phyloP scores from a whole-genome alignment of 164 flowering plant species.

The Aristolochia californica region DNA sequence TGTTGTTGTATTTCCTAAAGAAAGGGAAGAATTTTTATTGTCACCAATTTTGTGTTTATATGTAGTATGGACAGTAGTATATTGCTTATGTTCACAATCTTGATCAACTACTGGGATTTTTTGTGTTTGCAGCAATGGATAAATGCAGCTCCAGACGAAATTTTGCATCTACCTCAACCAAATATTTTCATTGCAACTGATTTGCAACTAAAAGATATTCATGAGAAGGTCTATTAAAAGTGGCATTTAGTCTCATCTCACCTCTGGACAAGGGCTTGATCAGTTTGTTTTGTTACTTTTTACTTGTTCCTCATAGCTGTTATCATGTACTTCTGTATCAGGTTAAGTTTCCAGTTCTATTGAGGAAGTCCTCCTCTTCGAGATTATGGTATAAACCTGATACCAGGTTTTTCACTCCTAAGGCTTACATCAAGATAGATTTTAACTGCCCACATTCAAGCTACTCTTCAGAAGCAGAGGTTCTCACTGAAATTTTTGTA shows the following conservation, averaged over 20 bases:
- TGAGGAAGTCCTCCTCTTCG: constrained; percentile 61
- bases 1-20: too few relatives aligned
- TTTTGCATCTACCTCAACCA: constrained; percentile 62
- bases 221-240: constrained; percentile 35
- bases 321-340: constrained; percentile 13
- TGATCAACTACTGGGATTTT: background rate
- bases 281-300: too few relatives aligned
- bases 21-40: too few relatives aligned
- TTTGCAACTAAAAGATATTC: constrained; percentile 47
- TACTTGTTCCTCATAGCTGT: background rate
- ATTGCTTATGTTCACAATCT: too few relatives aligned
- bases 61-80: too few relatives aligned
- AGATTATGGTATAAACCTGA: constrained; percentile 91
- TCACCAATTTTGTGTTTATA: too few relatives aligned
- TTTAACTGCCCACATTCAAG: constrained; percentile 75
- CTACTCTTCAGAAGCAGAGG: constrained; percentile 70
- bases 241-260: background rate
- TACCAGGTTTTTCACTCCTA: constrained; percentile 66
- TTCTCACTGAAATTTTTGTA: constrained; percentile 65
- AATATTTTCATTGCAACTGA: constrained; percentile 89
- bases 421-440: constrained; percentile 72
- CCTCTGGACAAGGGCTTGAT: too few relatives aligned
- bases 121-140: constrained; percentile 34
- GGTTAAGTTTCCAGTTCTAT: constrained; percentile 50
- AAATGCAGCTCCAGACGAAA: constrained; percentile 46